These are phyloP conservation scores for Penicillium sp. DNA, from an alignment of 2,329 filamentous ascomycete genomes.

Conservation along the genomic window DNA sequence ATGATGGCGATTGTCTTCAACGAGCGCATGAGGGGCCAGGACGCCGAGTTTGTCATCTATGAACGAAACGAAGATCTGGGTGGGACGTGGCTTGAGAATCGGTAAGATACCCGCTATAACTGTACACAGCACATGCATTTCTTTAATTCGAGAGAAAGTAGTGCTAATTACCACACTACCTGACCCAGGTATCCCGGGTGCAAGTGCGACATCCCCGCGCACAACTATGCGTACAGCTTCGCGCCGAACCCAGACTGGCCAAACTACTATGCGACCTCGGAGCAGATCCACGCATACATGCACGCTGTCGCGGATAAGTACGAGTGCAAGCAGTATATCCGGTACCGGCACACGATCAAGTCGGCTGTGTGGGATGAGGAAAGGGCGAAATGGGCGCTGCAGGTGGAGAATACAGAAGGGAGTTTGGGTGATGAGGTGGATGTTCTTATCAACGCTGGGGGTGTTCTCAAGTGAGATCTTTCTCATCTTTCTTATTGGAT, in stretches of 20 bases:
- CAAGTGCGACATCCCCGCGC: conserved; percentile 32
- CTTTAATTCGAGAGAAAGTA: too few species aligned
- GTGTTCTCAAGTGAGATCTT: conserved; percentile 27
- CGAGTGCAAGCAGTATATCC: conserved; percentile 42
- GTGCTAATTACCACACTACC: too few species aligned
- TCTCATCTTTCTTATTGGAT: too few species aligned
- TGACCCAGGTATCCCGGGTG: conserved; percentile 34
- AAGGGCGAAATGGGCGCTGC: conserved; percentile 23
- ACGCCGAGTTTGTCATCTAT: conserved; percentile 32
- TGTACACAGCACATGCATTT: not conserved
- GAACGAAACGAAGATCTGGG: conserved; percentile 37
- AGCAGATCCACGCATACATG: conserved; percentile 52
- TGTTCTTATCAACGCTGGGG: conserved; percentile 33
- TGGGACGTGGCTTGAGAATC: conserved; percentile 39
- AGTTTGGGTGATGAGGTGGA: conserved; percentile 24
- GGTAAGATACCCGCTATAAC: conserved; percentile 22
- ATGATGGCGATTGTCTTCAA: conserved; percentile 34
- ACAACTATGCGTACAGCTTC: conserved; percentile 48
- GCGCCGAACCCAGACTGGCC: conserved; percentile 51
- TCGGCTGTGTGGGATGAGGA: conserved; percentile 43
- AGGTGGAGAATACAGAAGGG: conserved; percentile 11
- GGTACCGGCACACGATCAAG: conserved; percentile 40
- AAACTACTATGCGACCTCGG: conserved; percentile 44
- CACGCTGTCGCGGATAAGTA: conserved; percentile 44
- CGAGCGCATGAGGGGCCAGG: conserved; percentile 8